These are phyloP conservation scores for Neolentinus lepideus DNA, from an alignment of 1,284 basidiomycete genomes.

Conservation along the genomic window DNA sequence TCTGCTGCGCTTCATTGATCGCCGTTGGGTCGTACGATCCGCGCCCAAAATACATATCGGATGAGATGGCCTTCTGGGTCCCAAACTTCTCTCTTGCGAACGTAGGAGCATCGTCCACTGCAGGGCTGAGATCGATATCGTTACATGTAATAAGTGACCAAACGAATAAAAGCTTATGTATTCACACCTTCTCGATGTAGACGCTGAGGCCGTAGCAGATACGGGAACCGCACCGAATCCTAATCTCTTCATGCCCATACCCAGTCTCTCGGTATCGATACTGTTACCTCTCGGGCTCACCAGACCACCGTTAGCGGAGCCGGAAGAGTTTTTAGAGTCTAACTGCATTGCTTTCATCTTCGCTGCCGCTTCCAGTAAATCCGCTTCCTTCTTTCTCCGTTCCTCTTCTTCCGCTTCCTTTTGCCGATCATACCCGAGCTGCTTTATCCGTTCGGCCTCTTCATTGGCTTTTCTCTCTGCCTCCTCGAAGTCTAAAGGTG, in stretches of 20 bases:
- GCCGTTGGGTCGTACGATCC: slow-evolving; percentile 80
- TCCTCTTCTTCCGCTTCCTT: slow-evolving; percentile 36
- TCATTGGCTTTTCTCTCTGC: slow-evolving; percentile 83
- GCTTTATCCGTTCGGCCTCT: slow-evolving; percentile 85
- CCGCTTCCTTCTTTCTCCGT: slow-evolving; percentile 49
- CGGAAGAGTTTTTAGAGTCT: slow-evolving; percentile 17
- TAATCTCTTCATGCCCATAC: slow-evolving; percentile 79
- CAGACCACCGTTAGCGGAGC: slow-evolving; percentile 15
- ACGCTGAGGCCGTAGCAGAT: slow-evolving; percentile 32
- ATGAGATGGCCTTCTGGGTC: slow-evolving; percentile 90
- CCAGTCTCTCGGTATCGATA: slow-evolving; percentile 55
- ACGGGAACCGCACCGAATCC: slow-evolving; percentile 83
- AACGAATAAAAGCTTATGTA: not conserved
- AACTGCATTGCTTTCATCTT: slow-evolving; percentile 28
- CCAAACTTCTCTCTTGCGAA: slow-evolving; percentile 91
- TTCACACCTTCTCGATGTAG: slow-evolving; percentile 41
- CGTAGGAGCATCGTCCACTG: slow-evolving; percentile 60
- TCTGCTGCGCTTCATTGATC: slow-evolving; percentile 71
- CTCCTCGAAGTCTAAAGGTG: slow-evolving; percentile 85
- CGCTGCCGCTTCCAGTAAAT: slow-evolving; percentile 30
- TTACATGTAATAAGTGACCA: slow-evolving; percentile 1
- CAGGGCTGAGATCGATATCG: slow-evolving; percentile 13
- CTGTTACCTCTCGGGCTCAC: slow-evolving; percentile 28
- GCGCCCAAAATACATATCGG: slow-evolving; percentile 96
- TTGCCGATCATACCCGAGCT: slow-evolving; percentile 83